Conservation (phyloP, 1,284 basidiomycete genomes). For the Trichosporon sp. region DNA sequence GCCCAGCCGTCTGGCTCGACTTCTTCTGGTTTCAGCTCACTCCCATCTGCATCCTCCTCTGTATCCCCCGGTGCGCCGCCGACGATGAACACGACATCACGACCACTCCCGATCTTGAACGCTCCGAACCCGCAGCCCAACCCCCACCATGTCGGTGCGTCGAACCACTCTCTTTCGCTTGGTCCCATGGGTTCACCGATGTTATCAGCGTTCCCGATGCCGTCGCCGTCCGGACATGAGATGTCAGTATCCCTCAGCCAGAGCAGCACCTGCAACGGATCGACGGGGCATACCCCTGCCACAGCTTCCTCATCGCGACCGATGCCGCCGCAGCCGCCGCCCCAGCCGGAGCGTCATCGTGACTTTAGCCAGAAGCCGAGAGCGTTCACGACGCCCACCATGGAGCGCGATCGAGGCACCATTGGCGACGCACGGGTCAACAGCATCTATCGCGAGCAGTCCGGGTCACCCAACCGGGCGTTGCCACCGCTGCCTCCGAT, state of each 20-base stretch:
- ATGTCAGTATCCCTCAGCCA: neutral
- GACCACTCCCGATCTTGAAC: neutral
- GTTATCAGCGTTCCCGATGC: neutral
- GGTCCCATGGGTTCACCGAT: neutral
- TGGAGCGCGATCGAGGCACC: neutral
- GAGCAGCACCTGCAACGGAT: neutral
- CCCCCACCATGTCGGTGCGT: neutral
- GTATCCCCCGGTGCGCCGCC: neutral
- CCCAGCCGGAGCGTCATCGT: constrained; percentile 41
- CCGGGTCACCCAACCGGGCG: constrained; percentile 31
- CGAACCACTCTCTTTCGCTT: neutral
- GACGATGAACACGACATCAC: neutral
- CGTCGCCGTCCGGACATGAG: neutral
- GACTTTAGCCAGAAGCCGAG: constrained; percentile 7
- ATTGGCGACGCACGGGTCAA: neutral
- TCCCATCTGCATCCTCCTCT: neutral
- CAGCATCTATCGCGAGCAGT: constrained; percentile 5
- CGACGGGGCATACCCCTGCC: neutral
- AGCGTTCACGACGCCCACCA: constrained; percentile 34
- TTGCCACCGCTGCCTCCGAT: constrained; percentile 32
- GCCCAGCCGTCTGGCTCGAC: neutral
- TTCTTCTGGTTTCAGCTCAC: neutral
- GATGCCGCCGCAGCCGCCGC: constrained; percentile 37
- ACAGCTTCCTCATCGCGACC: neutral
- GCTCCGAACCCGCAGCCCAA: neutral